Evolutionary conservation across 345 rosid genomes (phyloP), one percentile per base, ranked within the genome.

Genomic region (Geranium rotundifolium): DNA sequence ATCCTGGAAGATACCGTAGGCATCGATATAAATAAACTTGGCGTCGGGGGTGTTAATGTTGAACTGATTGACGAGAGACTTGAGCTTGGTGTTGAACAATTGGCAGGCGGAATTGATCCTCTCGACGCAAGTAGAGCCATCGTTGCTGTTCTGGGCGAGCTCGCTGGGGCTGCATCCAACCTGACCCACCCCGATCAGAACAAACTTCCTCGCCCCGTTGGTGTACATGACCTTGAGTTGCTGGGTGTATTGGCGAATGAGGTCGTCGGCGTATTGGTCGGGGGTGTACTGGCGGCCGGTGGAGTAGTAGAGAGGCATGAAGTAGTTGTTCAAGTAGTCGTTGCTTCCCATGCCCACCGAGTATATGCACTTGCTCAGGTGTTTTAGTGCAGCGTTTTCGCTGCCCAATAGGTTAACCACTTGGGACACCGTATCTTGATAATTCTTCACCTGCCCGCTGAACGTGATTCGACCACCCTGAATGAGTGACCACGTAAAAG

Each of bases 311-410:
- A 56, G 66, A 10, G 98, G 96, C 93, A 84, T 84, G 85, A 89
- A 92, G 65, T 92, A 92, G 71, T 92, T 92, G 65, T 92, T 92
- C 18, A 92, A 90, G 71, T 92, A 92, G 63, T 92, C 98, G 68
- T 92, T 92, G 80, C 95, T 92, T 16, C 98, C 98, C 59, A 92
- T 64, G 20, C 88, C 95, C 23, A 89, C 69, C 1, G 93, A 69
- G 76, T 71, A 84, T 52, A 92, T 83, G 78, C 96, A 89, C 64
- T 61, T 67, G 57, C 77, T 84, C 15, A 92, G 77, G 62, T 87
- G 71, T 67, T 78, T 34, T 19, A 91, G 79, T 10, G 98, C 87
- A 4, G 30, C 39, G 19, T 69, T 37, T 56, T 79, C 77, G 31
- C 77, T 80, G 14, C 98, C 98, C 7, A 92, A 85, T 23, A 87